These are phyloP conservation scores for Blastobotrys serpentis DNA, from an alignment of 1,139 yeast genomes.

Conservation along the genomic window DNA sequence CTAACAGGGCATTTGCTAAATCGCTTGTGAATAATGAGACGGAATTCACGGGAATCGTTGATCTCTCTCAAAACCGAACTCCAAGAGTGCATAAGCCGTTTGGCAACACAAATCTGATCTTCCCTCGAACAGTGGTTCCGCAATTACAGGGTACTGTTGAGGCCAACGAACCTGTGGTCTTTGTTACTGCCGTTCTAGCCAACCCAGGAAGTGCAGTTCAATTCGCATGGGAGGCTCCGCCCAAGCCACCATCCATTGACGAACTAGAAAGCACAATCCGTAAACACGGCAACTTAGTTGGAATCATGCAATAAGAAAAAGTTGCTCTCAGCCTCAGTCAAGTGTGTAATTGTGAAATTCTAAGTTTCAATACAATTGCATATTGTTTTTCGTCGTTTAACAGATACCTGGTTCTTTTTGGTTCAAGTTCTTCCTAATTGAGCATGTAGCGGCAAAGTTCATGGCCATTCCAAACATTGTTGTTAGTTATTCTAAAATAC, in stretches of 20 bases:
- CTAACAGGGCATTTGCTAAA: slow-evolving; percentile 13
- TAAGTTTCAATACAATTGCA: no score
- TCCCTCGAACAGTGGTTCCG: slow-evolving; percentile 27
- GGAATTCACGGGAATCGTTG: slow-evolving; percentile 26
- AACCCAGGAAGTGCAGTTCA: slow-evolving; percentile 6
- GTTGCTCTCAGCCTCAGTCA: no score
- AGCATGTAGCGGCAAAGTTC: no score
- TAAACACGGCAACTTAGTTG: neutral
- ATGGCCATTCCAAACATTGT: no score
- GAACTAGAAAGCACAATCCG: slow-evolving; percentile 5
- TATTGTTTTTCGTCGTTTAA: no score
- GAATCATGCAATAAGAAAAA: slow-evolving; percentile 5
- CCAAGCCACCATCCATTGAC: slow-evolving; percentile 3
- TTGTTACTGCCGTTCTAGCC: slow-evolving; percentile 24
- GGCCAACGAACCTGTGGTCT: slow-evolving; percentile 18
- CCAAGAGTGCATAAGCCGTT: slow-evolving; percentile 29
- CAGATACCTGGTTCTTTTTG: no score
- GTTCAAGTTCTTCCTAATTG: no score
- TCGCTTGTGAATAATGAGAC: slow-evolving; percentile 17
- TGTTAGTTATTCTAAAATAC: no score
- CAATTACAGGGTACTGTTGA: slow-evolving; percentile 23
- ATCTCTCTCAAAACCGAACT: slow-evolving; percentile 20
- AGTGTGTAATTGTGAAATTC: no score
- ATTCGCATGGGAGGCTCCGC: slow-evolving; percentile 9
- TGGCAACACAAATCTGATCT: slow-evolving; percentile 35